Evolutionary conservation across 257 asterid species (phyloP), one percentile per base, ranked within the genome.

Genomic region (Rauvolfia tetraphylla): DNA sequence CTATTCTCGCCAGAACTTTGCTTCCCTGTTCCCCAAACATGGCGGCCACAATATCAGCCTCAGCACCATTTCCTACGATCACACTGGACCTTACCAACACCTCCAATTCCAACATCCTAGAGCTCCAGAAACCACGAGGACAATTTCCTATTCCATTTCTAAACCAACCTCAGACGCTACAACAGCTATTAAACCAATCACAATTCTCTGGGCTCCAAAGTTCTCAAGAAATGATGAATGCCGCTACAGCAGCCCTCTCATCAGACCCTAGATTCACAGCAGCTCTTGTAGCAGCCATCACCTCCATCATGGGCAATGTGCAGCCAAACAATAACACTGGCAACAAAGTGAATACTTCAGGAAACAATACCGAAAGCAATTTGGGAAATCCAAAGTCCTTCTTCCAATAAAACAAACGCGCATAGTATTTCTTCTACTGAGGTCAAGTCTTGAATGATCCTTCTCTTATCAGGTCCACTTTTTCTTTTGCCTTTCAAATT

Each of bases 1-100:
- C 70, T 25, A n/a, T 72, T 25, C 67, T 77, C 22, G 59, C 78
- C 15, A 69, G 71, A 79, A 33, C 77, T 5, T 23, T 74, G 2
- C 54, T 76, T 48, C 75, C 75, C 25, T 83, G 81, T 31, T 73
- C 79, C 54, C 59, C 85, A 1, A 80, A 65, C 48, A 73, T 75
- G 72, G 0, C 80, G 65, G 85, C 89, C 29, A 83, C 91, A 31
- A 73, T 87, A 46, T 87, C 91, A 4, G 83, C 89, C 15, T 78
- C 91, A 1, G 79, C 91, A 0, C 91, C 91, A 20, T 87, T 87
- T 80, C 91, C 91, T 0, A 85, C 91, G 3, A 48, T 87, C 53
- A 85, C 86, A 20, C 57, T 87, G 48, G 91, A 87, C 79, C 88
- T 87, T 36, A 85, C 89, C 2, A 72, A 56, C 27, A 58, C 49